Evolutionary conservation across 495 filamentous ascomycete species (phyloP).

Genomic region (Penicillium steckii): DNA sequence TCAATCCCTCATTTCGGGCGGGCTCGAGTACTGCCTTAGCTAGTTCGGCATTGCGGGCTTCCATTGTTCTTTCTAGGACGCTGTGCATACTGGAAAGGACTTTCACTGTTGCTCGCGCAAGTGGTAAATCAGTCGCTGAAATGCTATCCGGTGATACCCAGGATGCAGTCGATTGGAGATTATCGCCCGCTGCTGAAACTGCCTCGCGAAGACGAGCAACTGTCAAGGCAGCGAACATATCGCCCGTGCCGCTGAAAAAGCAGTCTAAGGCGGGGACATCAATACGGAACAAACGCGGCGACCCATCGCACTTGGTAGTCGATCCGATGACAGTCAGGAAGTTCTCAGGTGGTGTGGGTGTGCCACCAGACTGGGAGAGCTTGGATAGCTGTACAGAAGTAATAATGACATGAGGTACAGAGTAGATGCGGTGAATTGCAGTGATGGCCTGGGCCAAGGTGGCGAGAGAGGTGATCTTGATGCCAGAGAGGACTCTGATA

Average conservation of each 20-base stretch:
- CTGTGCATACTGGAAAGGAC: conserved; percentile 93
- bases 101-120: conserved; percentile 79
- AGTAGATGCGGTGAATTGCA: conserved; percentile 71
- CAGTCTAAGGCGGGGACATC: conserved; percentile 82
- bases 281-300: conserved; percentile 77
- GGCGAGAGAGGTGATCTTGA: conserved; percentile 72
- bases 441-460: conserved; percentile 72
- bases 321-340: conserved; percentile 78
- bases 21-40: conserved; percentile 5
- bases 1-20: conserved; percentile 19
- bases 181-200: conserved; percentile 41
- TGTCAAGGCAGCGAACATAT: conserved; percentile 95
- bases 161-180: conserved; percentile 48
- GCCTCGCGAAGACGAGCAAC: conserved; percentile 89
- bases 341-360: conserved; percentile 36
- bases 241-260: conserved; percentile 93
- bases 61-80: conserved; percentile 74
- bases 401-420: conserved; percentile 86
- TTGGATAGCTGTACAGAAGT: conserved; percentile 70
- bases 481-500: conserved; percentile 72
- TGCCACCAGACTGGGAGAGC: conserved; percentile 35
- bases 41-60: conserved; percentile 60
- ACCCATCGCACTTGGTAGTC: conserved; percentile 57
- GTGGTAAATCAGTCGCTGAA: conserved; percentile 65
- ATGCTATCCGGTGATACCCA: conserved; percentile 73